Base-by-base conservation (phyloP, 768 basidiomycete genomes). In the Leucogyrophana mollusca region DNA sequence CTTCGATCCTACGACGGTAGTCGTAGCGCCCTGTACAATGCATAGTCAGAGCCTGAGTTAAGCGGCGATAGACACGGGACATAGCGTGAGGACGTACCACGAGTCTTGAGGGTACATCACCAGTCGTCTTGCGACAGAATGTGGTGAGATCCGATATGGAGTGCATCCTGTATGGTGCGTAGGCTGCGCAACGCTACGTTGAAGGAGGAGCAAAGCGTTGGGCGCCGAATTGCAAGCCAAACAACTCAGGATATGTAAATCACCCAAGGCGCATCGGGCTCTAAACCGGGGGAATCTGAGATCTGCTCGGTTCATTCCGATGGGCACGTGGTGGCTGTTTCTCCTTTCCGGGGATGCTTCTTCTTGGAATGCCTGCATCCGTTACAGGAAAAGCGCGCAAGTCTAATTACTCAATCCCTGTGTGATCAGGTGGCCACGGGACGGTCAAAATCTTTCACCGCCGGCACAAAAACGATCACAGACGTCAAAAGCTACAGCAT, bases 91-190 rank as follows among this genome's bases (percentile, higher is more conserved):
- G 8, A 76, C 88, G 48, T 73, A 90, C 90, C 48, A 94, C 88
- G 35, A 94, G 83, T 60, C 87, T 90, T 35, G 89, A 83, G 9
- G 93, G 92, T 17, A 93, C 84, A 77, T 91, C 85, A 37, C 92
- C 93, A 0, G 78, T 78, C 0, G 92, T 90, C 63, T 84, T 84
- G 51, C 87, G 78, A 61, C 86, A 87, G 60, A 82, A 89, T 1
- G 91, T 92, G 9, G 90, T 92, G 57, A 94, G 74, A 70, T 94
- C 91, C 58, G 90, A 90, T 55, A 94, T 90, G 40, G 90, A 90
- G 62, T 91, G 88, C 78, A 79, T 80, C 33, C 48, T 6, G 37
- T 34, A 21, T 14, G 33, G 25, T 38, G 40, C 32, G 17, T 22
- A 14, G 42, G 34, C 33, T 39, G 42, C 37, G 9, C 32, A 27